Evolutionary conservation across 2,329 filamentous ascomycete genomes (phyloP).

Genomic region (Sphaerulina populicola): DNA sequence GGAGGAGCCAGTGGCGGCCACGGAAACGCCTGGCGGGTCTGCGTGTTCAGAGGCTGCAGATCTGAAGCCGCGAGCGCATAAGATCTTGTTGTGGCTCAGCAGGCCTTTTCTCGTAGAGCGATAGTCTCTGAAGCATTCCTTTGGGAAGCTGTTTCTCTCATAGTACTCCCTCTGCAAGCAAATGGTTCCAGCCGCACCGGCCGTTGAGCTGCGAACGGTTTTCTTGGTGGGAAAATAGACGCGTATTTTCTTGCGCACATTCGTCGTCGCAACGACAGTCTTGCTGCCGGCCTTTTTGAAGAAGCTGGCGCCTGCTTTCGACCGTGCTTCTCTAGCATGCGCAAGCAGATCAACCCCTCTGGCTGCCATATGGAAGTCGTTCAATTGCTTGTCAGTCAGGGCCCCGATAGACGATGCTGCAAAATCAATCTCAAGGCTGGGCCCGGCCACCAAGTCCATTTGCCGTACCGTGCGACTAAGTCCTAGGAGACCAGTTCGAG

Average conservation of each 20-base stretch:
- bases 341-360: constrained; percentile 38
- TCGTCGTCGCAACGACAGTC: background rate
- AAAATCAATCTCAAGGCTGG: constrained; percentile 48
- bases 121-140: constrained; percentile 63
- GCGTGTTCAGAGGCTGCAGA: background rate
- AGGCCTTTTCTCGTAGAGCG: constrained; percentile 61
- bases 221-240: constrained; percentile 73
- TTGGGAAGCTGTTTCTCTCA: constrained; percentile 60
- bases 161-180: constrained; percentile 70
- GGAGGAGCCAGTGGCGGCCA: background rate
- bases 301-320: constrained; percentile 22
- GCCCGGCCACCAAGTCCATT: constrained; percentile 48
- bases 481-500: constrained; percentile 62
- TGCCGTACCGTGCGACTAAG: constrained; percentile 58
- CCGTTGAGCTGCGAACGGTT: constrained; percentile 43
- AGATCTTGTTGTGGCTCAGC: constrained; percentile 75
- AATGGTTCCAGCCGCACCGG: constrained; percentile 64
- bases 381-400: constrained; percentile 60
- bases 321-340: constrained; percentile 16
- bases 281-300: constrained; percentile 16
- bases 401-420: constrained; percentile 74
- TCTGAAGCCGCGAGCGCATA: constrained; percentile 33
- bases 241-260: constrained; percentile 50
- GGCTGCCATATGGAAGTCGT: constrained; percentile 50
- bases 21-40: background rate